Evolutionary conservation across 345 rosid species (phyloP), one percentile per base, ranked within the genome.

Genomic region (Noccaea caerulescens): DNA sequence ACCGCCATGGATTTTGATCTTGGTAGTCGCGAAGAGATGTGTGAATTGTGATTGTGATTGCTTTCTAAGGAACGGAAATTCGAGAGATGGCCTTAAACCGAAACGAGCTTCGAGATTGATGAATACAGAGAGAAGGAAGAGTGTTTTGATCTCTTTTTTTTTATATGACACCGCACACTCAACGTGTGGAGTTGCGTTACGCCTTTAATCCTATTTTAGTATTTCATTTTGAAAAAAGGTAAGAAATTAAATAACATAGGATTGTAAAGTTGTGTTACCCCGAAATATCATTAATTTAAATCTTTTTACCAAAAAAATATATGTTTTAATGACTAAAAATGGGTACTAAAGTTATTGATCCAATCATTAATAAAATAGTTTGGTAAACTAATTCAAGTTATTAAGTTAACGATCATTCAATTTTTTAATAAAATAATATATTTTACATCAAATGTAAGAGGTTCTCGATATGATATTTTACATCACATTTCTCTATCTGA

Each of bases 1-100:
- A 75, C 78, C 78, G 78, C 78, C 78, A 75, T 75, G 69, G 74
- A 68, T 37, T 16, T 42, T 54, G 63, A 60, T 68, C 58, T 75
- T 67, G 42, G 72, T 36, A 34, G 45, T 36, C 27, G 51, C 37
- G 10, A 23, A 47, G 51, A 51, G 68, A 33, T 38, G 34, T 34
- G 18, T 10, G 50, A 23, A 13, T 51, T 34, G 18, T 10, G 50
- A 13, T 51, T 34, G 18, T 10, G 50, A 34, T 23, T 51, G 54
- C 7, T 74, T 67, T 57, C 37, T 12, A 2, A 27, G 36, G 36
- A 6, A 71, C 39, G 71, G 37, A 52, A 54, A 71, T 62, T 61
- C 63, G 14, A 61, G 55, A 71, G 49, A 38, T 71, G 43, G 68
- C 14, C 52, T 9, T 11, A 9, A 45, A 51, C 52, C 49, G 16